Conservation (phyloP, 108 stramenopile species). For the Conticribra guillardii region DNA sequence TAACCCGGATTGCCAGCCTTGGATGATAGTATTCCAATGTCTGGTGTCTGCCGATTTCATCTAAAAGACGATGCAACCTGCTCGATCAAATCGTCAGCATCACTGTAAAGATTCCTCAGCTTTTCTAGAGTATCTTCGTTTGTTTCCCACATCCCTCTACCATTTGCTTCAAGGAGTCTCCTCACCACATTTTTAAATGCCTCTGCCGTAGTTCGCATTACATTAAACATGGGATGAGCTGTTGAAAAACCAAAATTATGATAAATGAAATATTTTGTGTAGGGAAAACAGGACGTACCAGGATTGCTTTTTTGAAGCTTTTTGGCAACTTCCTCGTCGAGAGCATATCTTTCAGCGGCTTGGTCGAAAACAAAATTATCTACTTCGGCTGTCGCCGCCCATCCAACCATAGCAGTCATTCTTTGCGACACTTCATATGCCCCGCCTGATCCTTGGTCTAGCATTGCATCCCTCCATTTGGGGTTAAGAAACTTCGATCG, state of each 20-base stretch:
- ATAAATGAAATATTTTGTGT: not conserved
- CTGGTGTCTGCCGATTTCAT: too few species aligned
- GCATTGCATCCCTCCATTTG: conserved; percentile 88
- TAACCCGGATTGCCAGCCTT: too few species aligned
- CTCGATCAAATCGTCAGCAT: conserved; percentile 71
- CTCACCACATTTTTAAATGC: conserved; percentile 80
- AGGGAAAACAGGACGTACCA: conserved; percentile 19
- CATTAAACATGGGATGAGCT: not conserved
- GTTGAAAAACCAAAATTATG: not conserved
- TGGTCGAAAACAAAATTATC: conserved; percentile 90
- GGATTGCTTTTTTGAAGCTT: conserved; percentile 83
- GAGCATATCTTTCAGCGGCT: conserved; percentile 85
- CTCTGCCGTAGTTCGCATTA: conserved; percentile 15
- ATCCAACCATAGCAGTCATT: conserved; percentile 88
- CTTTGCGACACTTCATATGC: conserved; percentile 88
- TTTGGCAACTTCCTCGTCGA: conserved; percentile 83
- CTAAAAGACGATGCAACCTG: conserved; percentile 39
- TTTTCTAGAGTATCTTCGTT: conserved; percentile 65
- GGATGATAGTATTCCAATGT: too few species aligned
- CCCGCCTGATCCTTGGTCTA: conserved; percentile 86
- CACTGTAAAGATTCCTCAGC: conserved; percentile 61
- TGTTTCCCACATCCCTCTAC: conserved; percentile 87
- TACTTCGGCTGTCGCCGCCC: conserved; percentile 74
- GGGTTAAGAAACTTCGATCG: conserved; percentile 88
- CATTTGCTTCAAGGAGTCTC: conserved; percentile 76